These are phyloP conservation scores for Wallacemonas sp. DNA, from an alignment of 208 protist genomes.

Conservation along the genomic window DNA sequence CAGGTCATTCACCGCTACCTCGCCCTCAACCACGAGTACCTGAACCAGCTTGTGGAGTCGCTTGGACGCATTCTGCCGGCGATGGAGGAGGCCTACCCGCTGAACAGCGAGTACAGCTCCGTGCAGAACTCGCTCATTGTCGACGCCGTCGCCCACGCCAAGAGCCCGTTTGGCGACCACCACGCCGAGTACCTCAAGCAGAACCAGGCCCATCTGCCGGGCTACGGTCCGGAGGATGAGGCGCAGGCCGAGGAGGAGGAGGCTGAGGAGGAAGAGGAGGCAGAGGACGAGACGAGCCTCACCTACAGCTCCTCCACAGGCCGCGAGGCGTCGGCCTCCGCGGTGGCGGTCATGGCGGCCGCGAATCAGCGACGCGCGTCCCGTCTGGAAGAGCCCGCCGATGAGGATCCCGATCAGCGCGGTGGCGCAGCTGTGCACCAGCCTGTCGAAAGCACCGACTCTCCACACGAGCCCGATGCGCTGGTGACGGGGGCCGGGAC, in stretches of 20 bases:
- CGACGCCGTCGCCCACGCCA: slow-evolving; percentile 40
- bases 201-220: slow-evolving; percentile 9
- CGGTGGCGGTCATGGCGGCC: neutral
- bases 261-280: slow-evolving; percentile 1
- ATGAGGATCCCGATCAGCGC: slow-evolving; percentile 10
- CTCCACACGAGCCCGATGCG: slow-evolving; percentile 27
- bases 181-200: slow-evolving; percentile 24
- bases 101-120: slow-evolving; percentile 65
- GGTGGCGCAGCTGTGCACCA: slow-evolving; percentile 10
- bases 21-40: slow-evolving; percentile 57
- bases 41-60: slow-evolving; percentile 44
- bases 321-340: neutral
- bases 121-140: slow-evolving; percentile 57
- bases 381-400: slow-evolving; percentile 19
- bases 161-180: slow-evolving; percentile 39
- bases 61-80: slow-evolving; percentile 52
- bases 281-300: slow-evolving; percentile 18
- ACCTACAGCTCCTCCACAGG: slow-evolving; percentile 8
- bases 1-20: slow-evolving; percentile 73
- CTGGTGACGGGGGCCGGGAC: neutral
- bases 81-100: slow-evolving; percentile 57
- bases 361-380: neutral
- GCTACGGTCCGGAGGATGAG: neutral
- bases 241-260: slow-evolving; percentile 13
- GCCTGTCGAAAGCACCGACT: slow-evolving; percentile 17